phyloP scores from a whole-genome alignment of 345 rosid genomes.

The Dimocarpus longan region DNA sequence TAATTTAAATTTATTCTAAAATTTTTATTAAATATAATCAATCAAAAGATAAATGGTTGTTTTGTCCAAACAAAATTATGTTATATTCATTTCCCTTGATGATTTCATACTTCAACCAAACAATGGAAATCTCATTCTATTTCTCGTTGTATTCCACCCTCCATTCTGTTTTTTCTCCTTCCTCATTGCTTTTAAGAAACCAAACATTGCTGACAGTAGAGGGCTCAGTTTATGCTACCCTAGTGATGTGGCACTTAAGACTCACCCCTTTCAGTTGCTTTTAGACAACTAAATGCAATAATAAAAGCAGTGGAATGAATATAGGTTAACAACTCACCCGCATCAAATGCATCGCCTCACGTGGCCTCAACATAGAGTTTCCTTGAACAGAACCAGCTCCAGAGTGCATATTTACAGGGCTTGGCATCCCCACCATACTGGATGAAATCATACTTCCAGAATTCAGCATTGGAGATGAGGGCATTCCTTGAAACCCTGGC shows the following conservation, averaged over 20 bases:
- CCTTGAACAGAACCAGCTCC: slow-evolving; percentile 74
- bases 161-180: neutral
- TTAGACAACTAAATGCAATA: neutral
- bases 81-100: neutral
- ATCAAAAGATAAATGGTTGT: neutral
- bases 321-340: slow-evolving; percentile 53
- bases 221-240: neutral
- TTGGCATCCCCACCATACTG: slow-evolving; percentile 69
- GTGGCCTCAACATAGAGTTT: slow-evolving; percentile 75
- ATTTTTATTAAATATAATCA: too few species aligned
- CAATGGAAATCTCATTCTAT: neutral
- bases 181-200: neutral
- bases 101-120: neutral
- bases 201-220: neutral
- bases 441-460: slow-evolving; percentile 70
- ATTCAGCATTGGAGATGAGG: slow-evolving; percentile 67
- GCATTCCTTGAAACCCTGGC: slow-evolving; percentile 79
- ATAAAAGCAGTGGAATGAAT: slow-evolving; percentile 10
- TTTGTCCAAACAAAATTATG: neutral
- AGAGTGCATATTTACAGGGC: slow-evolving; percentile 62
- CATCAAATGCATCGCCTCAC: slow-evolving; percentile 68
- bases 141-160: neutral
- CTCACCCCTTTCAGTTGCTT: neutral
- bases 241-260: neutral
- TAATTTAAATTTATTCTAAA: too few species aligned